A percentile compares a stretch with the other conserved stretches of the same genome.
Evolutionary conservation across 2,329 filamentous ascomycete genomes (phyloP).

Genomic region (Helotiales sp.): DNA sequence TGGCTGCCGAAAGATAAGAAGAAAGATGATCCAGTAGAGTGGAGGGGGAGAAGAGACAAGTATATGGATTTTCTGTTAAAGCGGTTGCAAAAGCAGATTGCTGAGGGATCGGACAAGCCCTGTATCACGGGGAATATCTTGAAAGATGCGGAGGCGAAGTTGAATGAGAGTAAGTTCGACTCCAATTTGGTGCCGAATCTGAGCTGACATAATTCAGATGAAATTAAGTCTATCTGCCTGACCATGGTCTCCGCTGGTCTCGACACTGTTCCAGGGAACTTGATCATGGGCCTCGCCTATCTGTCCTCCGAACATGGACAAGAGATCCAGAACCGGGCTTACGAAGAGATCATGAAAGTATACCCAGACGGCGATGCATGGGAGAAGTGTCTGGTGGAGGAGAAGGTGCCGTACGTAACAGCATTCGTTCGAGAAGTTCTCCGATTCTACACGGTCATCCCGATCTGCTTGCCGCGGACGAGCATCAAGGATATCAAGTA

Average conservation of each 20-base stretch:
- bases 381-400: conserved; percentile 69
- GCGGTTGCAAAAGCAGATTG: conserved; percentile 61
- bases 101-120: conserved; percentile 63
- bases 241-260: conserved; percentile 82
- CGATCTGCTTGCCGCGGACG: conserved; percentile 72
- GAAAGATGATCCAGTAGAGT: conserved; percentile 63
- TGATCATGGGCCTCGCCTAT: conserved; percentile 78
- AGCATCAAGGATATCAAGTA: conserved; percentile 73
- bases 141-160: conserved; percentile 58
- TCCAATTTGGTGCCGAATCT: neutral
- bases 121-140: conserved; percentile 71
- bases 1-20: conserved; percentile 53
- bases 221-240: conserved; percentile 77
- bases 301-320: conserved; percentile 68
- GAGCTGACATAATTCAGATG: conserved; percentile 52
- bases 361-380: conserved; percentile 78
- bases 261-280: conserved; percentile 77
- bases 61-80: conserved; percentile 61
- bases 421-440: conserved; percentile 78
- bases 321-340: conserved; percentile 67
- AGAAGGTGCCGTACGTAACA: conserved; percentile 75
- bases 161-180: conserved; percentile 58
- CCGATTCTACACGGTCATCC: conserved; percentile 77
- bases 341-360: conserved; percentile 67
- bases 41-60: conserved; percentile 66